Base-by-base conservation (phyloP, 2,329 filamentous ascomycete genomes). In the Leptoxyphium fumago region DNA sequence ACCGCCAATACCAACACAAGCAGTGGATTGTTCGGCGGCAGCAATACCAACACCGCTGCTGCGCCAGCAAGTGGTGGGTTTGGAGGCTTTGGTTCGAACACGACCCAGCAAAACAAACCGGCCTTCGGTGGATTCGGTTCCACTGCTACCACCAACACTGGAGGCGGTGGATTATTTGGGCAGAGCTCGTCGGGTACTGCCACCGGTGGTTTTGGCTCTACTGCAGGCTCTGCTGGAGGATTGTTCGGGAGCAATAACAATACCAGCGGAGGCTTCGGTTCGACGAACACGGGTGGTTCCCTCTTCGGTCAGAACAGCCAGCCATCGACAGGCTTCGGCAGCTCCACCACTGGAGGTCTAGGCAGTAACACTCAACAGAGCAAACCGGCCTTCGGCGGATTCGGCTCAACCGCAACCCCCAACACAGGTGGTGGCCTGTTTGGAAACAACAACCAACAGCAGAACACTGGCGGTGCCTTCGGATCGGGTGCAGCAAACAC, bases 401-500 rank as follows among this genome's bases (percentile, higher is more conserved):
- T 70, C 47, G 64, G 66, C 6, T 58, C 54, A 13, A 50, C 54
- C 49, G 46, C 52, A 56, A 48, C 50, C 15, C 42, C 58, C 5
- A 55, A 55, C 28, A 46, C 32, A 10, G 32, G 15, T n/a, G 41
- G 44, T 29, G 45, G 51, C 29, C 43, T 58, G 8, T 63, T 64
- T 39, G 61, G 61, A 14, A 63, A 51, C 17, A 56, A 52, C 30
- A 55, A 54, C 43, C 32, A 36, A 9, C 32, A 36, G 32, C 32
- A 36, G 15, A 13, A 13, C 9, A 36, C 32, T 36, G 11, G 13
- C 11, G 29, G 48, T 49, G 68, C 65, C 10, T 78, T 78, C 51
- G 74, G 75, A 39, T 48, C 64, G 34, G 64, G 62, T 43, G 54
- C 47, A 30, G 60, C 49, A 29, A 52, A 45, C 40, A 55, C 49